Evolutionary conservation across 1,284 basidiomycete genomes (phyloP).

Genomic region (Ustilago shanxiensis): DNA sequence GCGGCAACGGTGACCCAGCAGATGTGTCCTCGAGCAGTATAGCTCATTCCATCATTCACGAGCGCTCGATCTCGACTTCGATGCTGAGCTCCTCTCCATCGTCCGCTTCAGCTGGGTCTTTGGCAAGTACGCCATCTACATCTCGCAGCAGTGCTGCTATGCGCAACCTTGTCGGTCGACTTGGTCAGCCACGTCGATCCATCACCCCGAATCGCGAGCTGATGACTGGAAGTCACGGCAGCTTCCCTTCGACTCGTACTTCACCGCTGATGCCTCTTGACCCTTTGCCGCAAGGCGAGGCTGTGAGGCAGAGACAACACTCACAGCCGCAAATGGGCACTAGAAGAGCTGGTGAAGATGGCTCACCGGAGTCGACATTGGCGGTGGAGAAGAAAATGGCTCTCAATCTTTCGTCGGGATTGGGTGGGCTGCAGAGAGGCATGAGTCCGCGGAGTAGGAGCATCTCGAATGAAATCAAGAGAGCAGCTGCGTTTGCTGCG

Average conservation of each 20-base stretch:
- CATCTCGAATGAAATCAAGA: constrained; percentile 44
- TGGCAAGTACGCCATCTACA: constrained; percentile 11
- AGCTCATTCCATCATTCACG: constrained; percentile 40
- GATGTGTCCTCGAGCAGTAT: constrained; percentile 27
- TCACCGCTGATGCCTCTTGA: constrained; percentile 41
- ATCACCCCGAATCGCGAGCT: constrained; percentile 43
- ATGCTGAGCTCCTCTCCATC: constrained; percentile 21
- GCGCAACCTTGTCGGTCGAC: constrained; percentile 37
- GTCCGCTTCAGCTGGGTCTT: constrained; percentile 13
- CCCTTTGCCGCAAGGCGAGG: constrained; percentile 28
- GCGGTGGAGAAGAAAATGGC: constrained; percentile 16
- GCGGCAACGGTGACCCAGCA: constrained; percentile 22
- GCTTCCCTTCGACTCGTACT: constrained; percentile 14
- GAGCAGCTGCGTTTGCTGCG: constrained; percentile 25
- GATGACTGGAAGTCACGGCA: constrained; percentile 11
- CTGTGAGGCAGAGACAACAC: constrained; percentile 27
- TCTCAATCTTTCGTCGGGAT: background rate
- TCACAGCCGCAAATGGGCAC: constrained; percentile 38
- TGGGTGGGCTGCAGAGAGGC: constrained; percentile 17
- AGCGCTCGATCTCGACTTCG: constrained; percentile 32
- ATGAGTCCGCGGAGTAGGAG: constrained; percentile 34
- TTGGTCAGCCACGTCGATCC: constrained; percentile 41
- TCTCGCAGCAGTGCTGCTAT: constrained; percentile 37
- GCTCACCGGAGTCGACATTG: constrained; percentile 17
- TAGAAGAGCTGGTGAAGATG: background rate